A percentile compares a stretch with the other conserved stretches of the same genome.
These are phyloP conservation scores for Ascochyta pisi DNA, from an alignment of 2,329 filamentous ascomycete species.

Conservation along the genomic window DNA sequence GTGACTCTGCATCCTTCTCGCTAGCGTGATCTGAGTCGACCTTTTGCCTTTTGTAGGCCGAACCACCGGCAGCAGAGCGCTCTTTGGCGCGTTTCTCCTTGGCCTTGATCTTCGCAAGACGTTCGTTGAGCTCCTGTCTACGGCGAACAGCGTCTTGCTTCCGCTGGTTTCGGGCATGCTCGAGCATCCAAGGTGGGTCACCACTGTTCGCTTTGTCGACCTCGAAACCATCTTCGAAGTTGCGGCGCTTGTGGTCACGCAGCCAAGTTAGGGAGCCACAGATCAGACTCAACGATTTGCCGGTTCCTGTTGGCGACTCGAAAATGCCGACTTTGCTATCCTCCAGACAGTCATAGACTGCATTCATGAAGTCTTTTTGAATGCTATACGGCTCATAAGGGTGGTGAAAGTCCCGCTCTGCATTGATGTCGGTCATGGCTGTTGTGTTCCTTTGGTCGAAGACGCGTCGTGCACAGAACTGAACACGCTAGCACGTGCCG, in stretches of 20 bases:
- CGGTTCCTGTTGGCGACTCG: conserved; percentile 91
- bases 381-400: conserved; percentile 88
- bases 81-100: conserved; percentile 67
- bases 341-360: conserved; percentile 80
- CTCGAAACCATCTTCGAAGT: conserved; percentile 62
- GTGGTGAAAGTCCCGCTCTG: conserved; percentile 73
- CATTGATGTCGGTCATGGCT: conserved; percentile 25
- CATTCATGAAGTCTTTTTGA: conserved; percentile 85
- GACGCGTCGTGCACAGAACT: neutral
- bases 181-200: conserved; percentile 84
- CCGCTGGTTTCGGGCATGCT: conserved; percentile 75
- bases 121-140: conserved; percentile 76
- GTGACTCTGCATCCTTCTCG: conserved; percentile 60
- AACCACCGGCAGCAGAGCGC: conserved; percentile 57
- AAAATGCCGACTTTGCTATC: conserved; percentile 84
- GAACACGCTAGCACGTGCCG: conserved; percentile 1
- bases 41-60: conserved; percentile 54
- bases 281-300: conserved; percentile 91
- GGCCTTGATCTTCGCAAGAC: conserved; percentile 67
- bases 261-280: conserved; percentile 91
- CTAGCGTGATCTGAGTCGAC: conserved; percentile 12
- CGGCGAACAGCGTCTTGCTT: conserved; percentile 69
- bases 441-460: neutral
- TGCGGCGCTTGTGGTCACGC: conserved; percentile 75
- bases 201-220: conserved; percentile 61